Conservation (phyloP, 129 eudicot genomes). For the Rutidosis leptorrhynchoides region DNA sequence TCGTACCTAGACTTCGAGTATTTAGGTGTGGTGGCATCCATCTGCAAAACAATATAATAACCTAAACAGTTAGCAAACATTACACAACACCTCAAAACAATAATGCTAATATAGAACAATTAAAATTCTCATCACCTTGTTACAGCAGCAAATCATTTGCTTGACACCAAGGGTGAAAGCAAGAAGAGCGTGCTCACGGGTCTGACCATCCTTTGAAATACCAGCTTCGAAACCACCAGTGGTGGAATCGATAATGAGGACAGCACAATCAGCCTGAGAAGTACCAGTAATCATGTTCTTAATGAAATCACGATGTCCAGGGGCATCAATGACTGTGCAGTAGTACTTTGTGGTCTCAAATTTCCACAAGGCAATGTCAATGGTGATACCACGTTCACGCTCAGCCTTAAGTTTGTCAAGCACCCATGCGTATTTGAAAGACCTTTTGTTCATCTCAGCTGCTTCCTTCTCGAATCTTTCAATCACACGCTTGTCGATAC, state of each 20-base stretch:
- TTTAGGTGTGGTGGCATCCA: slow-evolving; percentile 12
- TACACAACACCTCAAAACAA: neutral
- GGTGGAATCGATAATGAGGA: slow-evolving; percentile 56
- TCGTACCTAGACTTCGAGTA: slow-evolving; percentile 10
- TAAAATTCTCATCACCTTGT: slow-evolving; percentile 27
- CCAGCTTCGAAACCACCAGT: slow-evolving; percentile 53
- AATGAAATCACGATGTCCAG: slow-evolving; percentile 30
- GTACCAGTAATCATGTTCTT: slow-evolving; percentile 70
- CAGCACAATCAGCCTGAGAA: slow-evolving; percentile 59
- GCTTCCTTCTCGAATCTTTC: slow-evolving; percentile 63
- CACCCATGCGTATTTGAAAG: slow-evolving; percentile 65
- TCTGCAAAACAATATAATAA: neutral
- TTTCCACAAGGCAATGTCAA: slow-evolving; percentile 59
- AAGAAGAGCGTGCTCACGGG: slow-evolving; percentile 51
- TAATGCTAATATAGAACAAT: neutral
- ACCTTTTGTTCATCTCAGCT: slow-evolving; percentile 62
- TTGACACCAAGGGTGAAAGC: slow-evolving; percentile 64
- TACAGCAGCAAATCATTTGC: slow-evolving; percentile 57
- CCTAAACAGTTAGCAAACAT: neutral
- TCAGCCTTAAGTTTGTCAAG: slow-evolving; percentile 64
- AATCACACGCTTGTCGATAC: slow-evolving; percentile 58
- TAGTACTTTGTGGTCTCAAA: slow-evolving; percentile 64
- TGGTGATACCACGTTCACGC: slow-evolving; percentile 69
- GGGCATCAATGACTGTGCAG: slow-evolving; percentile 25
- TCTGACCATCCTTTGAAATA: slow-evolving; percentile 17